Evolutionary conservation across 2,329 filamentous ascomycete genomes (phyloP).

Genomic region (Botrytis deweyae): DNA sequence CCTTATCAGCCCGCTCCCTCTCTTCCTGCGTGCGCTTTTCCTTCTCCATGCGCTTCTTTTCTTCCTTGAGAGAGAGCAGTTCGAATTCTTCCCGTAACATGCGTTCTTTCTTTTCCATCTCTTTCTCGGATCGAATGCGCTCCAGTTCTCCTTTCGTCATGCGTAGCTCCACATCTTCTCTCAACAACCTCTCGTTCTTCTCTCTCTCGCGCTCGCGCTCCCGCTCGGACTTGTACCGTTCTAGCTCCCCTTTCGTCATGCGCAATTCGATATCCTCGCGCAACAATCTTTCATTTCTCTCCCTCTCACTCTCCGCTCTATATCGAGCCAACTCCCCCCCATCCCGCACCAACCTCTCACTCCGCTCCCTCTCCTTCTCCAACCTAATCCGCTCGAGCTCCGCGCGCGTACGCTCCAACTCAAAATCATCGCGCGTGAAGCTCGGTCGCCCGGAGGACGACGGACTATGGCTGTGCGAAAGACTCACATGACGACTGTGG

Average conservation of each 20-base stretch:
- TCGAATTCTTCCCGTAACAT: slow-evolving; percentile 16
- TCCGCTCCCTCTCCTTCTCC: slow-evolving; percentile 42
- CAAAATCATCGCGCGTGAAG: slow-evolving; percentile 38
- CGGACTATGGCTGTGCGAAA: slow-evolving; percentile 6
- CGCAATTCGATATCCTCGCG: slow-evolving; percentile 33
- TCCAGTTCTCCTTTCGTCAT: slow-evolving; percentile 8
- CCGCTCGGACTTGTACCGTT: not conserved
- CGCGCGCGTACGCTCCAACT: slow-evolving; percentile 47
- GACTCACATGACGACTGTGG: slow-evolving; percentile 20
- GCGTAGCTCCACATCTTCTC: slow-evolving; percentile 2
- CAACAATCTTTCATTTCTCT: slow-evolving; percentile 47
- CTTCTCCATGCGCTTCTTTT: slow-evolving; percentile 18
- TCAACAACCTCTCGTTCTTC: not conserved
- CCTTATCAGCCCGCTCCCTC: slow-evolving; percentile 42
- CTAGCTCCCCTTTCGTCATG: slow-evolving; percentile 7
- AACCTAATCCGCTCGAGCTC: slow-evolving; percentile 46
- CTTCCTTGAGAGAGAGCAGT: slow-evolving; percentile 11
- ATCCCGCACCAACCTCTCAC: slow-evolving; percentile 48
- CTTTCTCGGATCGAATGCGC: slow-evolving; percentile 1
- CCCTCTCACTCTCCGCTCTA: not conserved
- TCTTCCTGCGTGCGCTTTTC: slow-evolving; percentile 17
- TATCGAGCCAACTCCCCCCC: not conserved
- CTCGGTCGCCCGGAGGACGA: not conserved
- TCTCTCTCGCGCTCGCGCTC: too few relatives aligned
- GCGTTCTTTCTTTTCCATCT: slow-evolving; percentile 1